phyloP scores from a whole-genome alignment of 2,329 filamentous ascomycete genomes.

The Ilyonectria mors-panacis region DNA sequence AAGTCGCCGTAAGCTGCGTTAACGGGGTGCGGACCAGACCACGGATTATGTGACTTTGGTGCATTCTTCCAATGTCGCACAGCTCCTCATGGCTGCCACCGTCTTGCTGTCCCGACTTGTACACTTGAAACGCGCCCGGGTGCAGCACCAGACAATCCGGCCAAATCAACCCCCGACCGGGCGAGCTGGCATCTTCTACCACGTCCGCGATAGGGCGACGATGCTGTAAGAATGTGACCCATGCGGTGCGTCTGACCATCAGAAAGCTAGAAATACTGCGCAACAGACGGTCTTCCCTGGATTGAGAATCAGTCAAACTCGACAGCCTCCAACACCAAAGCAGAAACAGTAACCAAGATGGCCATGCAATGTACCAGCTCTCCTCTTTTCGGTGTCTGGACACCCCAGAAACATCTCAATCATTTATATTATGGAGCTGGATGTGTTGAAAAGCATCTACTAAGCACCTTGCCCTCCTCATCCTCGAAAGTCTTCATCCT shows the following conservation, averaged over 20 bases:
- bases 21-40: conserved; percentile 16
- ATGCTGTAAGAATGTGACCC: conserved; percentile 5
- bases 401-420: conserved; percentile 38
- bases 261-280: conserved; percentile 37
- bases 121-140: conserved; percentile 27
- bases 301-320: background rate
- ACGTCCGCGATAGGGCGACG: conserved; percentile 12
- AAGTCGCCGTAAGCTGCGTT: conserved; percentile 35
- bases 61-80: conserved; percentile 35
- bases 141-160: conserved; percentile 20
- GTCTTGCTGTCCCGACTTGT: conserved; percentile 23
- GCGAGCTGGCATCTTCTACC: conserved; percentile 13
- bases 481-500: conserved; percentile 38
- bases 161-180: conserved; percentile 13
- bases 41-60: conserved; percentile 37
- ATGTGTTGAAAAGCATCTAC: conserved; percentile 38
- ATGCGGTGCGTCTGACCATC: conserved; percentile 8
- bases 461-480: conserved; percentile 28
- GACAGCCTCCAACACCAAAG: background rate
- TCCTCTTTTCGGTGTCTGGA: conserved; percentile 38
- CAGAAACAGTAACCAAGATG: conserved; percentile 21
- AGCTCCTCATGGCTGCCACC: conserved; percentile 31
- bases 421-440: conserved; percentile 38
- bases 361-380: conserved; percentile 31
- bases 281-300: background rate